A percentile compares a stretch with the other conserved stretches of the same genome.
phyloP scores from a whole-genome alignment of 148 eudicot species.

The Rheum nobile region DNA sequence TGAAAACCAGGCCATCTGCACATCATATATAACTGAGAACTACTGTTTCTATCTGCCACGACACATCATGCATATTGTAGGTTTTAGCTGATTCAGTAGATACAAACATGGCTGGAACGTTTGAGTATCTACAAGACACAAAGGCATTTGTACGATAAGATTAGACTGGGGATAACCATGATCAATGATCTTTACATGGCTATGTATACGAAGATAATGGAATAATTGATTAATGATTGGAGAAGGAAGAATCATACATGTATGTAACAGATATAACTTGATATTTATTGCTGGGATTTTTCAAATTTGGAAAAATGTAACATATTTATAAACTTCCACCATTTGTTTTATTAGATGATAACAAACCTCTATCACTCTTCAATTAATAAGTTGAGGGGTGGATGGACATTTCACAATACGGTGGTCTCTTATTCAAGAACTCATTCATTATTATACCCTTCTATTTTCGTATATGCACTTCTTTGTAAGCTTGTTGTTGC shows the following conservation, averaged over 20 bases:
- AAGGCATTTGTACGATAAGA: constrained; percentile 71
- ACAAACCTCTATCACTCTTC: too few relatives aligned
- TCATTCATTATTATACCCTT: too few relatives aligned
- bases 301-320: too few relatives aligned
- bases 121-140: constrained; percentile 63
- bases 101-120: too few relatives aligned
- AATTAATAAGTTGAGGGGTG: too few relatives aligned
- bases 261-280: constrained; percentile 21
- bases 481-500: too few relatives aligned
- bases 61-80: constrained; percentile 65
- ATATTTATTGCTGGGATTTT: neutral
- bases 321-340: too few relatives aligned
- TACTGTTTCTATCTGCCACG: constrained; percentile 77
- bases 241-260: constrained; percentile 34
- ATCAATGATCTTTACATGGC: constrained; percentile 94
- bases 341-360: too few relatives aligned
- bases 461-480: too few relatives aligned
- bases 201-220: constrained; percentile 82
- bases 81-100: too few relatives aligned
- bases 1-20: constrained; percentile 32
- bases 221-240: constrained; percentile 60
- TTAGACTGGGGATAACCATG: constrained; percentile 76
- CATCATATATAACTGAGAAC: constrained; percentile 47
- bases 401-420: too few relatives aligned
- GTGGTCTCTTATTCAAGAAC: too few relatives aligned